These are phyloP conservation scores for Penicillium cataractarum DNA, from an alignment of 495 filamentous ascomycete species.

Conservation along the genomic window DNA sequence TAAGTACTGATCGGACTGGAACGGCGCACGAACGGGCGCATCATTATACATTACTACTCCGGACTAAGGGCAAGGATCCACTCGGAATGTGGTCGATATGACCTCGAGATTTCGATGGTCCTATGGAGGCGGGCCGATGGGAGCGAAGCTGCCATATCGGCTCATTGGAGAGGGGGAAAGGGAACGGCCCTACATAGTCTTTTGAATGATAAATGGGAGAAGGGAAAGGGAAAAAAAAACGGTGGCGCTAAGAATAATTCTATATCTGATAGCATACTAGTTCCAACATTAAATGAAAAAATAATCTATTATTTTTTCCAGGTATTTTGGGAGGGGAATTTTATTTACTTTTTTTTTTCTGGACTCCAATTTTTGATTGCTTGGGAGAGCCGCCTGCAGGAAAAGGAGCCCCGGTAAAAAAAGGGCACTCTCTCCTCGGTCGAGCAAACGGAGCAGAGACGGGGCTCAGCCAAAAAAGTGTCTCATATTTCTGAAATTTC, in stretches of 20 bases:
- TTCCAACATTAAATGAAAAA: neutral
- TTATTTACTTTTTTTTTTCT: neutral
- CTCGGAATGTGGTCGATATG: constrained; percentile 9
- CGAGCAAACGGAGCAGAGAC: constrained; percentile 7
- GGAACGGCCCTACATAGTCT: neutral
- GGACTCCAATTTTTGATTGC: neutral
- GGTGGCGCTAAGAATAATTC: neutral
- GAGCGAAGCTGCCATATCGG: neutral
- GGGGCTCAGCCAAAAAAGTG: constrained; percentile 3
- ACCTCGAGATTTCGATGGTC: constrained; percentile 18
- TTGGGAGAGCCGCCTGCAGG: neutral
- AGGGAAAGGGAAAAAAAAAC: neutral
- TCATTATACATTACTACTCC: neutral
- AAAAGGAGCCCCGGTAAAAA: neutral
- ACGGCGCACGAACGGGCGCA: constrained; percentile 5
- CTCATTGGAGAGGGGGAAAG: neutral
- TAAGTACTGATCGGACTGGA: constrained; percentile 18
- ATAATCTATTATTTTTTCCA: constrained; percentile 1
- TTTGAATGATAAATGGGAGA: too few relatives aligned
- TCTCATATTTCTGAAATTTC: neutral
- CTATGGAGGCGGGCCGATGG: constrained; percentile 2
- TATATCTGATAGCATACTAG: neutral
- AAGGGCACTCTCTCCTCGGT: neutral
- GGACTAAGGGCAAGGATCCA: constrained; percentile 1
- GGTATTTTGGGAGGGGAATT: too few relatives aligned